Conservation (phyloP, 306 rosid species). For the Alnus rubra region DNA sequence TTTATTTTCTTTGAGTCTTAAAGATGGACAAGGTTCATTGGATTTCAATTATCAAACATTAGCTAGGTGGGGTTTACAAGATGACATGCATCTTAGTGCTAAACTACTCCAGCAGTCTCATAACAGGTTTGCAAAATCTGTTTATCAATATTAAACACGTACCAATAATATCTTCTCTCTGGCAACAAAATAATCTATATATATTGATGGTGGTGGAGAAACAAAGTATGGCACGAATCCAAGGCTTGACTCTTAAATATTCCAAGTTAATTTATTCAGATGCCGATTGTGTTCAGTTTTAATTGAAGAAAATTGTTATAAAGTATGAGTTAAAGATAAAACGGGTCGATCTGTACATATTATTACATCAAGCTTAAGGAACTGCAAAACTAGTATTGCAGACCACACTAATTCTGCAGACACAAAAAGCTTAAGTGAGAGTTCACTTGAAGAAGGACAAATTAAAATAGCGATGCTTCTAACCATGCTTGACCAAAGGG, state of each 20-base stretch:
- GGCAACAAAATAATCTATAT: background rate
- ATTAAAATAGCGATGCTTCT: background rate
- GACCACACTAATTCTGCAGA: background rate
- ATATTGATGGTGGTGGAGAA: constrained; percentile 9
- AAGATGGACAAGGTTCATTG: constrained; percentile 26
- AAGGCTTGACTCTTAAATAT: constrained; percentile 15
- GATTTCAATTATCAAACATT: constrained; percentile 26
- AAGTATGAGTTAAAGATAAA: no score
- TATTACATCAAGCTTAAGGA: no score
- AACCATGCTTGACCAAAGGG: constrained; percentile 16
- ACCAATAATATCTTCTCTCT: constrained; percentile 5
- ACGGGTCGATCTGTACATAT: no score
- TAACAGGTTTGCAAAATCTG: constrained; percentile 22
- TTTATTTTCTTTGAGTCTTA: background rate
- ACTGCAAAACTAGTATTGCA: background rate
- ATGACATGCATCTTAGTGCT: background rate
- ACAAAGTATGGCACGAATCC: constrained; percentile 26
- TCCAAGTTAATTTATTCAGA: background rate
- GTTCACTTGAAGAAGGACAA: constrained; percentile 13
- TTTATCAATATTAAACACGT: constrained; percentile 3
- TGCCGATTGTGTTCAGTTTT: no score
- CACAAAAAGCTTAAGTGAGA: constrained; percentile 22
- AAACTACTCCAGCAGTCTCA: constrained; percentile 18
- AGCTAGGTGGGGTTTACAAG: constrained; percentile 12
- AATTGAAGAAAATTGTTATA: no score